Base-by-base conservation (phyloP, 371 early-diverging fungal species). In the Mortierella sp. region DNA sequence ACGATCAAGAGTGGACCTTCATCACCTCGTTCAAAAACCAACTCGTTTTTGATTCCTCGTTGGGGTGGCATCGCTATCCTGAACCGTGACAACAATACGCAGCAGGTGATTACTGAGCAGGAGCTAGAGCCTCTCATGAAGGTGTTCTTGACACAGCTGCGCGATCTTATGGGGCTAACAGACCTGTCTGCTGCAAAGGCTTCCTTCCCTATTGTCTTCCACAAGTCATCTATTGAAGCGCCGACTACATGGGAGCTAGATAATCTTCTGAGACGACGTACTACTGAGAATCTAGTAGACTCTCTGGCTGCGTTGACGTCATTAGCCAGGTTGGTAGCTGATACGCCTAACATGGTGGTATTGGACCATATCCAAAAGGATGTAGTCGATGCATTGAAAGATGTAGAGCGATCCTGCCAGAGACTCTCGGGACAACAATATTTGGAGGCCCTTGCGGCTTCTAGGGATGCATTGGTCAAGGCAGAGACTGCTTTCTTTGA, bases 401-500 rank as follows among this genome's bases (percentile, higher is more conserved):
- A 80, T 68, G 34, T 76, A 10, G 61, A 22, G 19, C 23, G 31
- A 12, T 65, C 68, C 1, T 83, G 75, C 19, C 35, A 59, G 13
- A 62, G 45, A 26, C 68, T 69, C 22, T 35, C 45, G 55, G 75
- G 23, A 82, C 92, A 34, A 72, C 72, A 83, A n/a, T 86, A 83
- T 60, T 64, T 78, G 0, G 47, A 64, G 5, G 93, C 93, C 0
- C 76, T 93, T 32, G 53, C 78, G 19, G 76, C 84, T 12, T 88
- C 95, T 0, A 86, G 91, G 17, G 72, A 82, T 2, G 96, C 96
- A 0, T 81, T 95, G 10, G 84, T 83, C 26, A 68, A 87, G 22
- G 90, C 98, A 0, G 96, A 97, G 82, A 83, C 87, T 13, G 98
- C 98, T 5, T 98, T 98, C 76, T 98, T 97, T 88, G 95, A 98